Evolutionary conservation across 768 basidiomycete genomes (phyloP).

Genomic region (Suillus placidus): DNA sequence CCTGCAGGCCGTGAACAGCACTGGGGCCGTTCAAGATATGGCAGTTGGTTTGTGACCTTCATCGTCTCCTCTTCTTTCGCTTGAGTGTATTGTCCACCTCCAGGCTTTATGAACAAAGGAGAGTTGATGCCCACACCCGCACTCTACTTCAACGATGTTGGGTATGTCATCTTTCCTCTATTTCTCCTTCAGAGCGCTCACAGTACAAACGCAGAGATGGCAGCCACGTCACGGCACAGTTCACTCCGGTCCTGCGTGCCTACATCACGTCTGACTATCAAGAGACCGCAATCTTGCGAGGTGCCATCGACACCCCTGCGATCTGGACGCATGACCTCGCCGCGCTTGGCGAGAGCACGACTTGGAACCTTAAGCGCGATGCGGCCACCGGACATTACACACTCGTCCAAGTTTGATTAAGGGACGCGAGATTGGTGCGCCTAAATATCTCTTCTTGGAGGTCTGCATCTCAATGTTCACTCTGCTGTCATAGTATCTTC

Average conservation of each 20-base stretch:
- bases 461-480: not conserved
- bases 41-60: not conserved
- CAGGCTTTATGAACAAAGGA: not conserved
- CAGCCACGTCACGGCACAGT: not conserved
- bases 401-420: not conserved
- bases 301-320: not conserved
- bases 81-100: not conserved
- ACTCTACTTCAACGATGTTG: constrained; percentile 5
- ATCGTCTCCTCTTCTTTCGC: too few species aligned
- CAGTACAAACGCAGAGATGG: not conserved
- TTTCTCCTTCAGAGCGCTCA: not conserved
- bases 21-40: not conserved
- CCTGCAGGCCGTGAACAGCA: not conserved
- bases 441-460: not conserved
- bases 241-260: constrained; percentile 3
- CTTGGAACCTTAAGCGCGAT: not conserved
- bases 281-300: not conserved
- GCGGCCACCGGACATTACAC: not conserved
- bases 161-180: not conserved
- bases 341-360: not conserved
- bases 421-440: not conserved
- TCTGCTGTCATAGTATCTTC: not conserved
- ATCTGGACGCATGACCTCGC: constrained; percentile 3
- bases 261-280: constrained; percentile 9
- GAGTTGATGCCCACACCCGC: not conserved